Evolutionary conservation across 768 basidiomycete genomes (phyloP).

Genomic region (Termitomyces sp.): DNA sequence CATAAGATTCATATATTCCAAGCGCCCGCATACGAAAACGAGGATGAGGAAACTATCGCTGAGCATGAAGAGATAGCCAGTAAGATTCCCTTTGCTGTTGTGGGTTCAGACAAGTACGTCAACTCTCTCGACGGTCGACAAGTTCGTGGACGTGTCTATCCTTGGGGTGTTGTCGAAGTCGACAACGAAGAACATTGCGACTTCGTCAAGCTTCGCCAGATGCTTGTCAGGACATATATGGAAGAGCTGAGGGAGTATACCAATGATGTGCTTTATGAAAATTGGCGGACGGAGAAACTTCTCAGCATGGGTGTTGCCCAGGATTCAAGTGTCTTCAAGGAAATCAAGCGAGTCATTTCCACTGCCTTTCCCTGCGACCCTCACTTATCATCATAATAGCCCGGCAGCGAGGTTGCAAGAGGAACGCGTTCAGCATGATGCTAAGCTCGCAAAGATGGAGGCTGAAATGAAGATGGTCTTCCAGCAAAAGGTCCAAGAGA

Average conservation of each 20-base stretch:
- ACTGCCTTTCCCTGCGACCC: background rate
- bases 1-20: constrained; percentile 99
- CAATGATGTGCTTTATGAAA: constrained; percentile 93
- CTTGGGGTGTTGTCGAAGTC: constrained; percentile 99
- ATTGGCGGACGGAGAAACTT: constrained; percentile 96
- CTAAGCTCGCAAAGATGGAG: constrained; percentile 98
- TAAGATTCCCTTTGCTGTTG: constrained; percentile 98
- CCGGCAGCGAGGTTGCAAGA: constrained; percentile 95
- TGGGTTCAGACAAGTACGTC: constrained; percentile 86
- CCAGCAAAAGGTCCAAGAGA: constrained; percentile 99
- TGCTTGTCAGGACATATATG: constrained; percentile 99
- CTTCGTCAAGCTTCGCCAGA: constrained; percentile 98
- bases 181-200: constrained; percentile 99
- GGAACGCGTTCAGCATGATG: constrained; percentile 93
- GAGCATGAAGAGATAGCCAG: constrained; percentile 97
- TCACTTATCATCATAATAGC: constrained; percentile 35
- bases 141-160: constrained; percentile 93
- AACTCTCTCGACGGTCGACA: constrained; percentile 80
- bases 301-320: constrained; percentile 97
- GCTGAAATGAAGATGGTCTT: constrained; percentile 99
- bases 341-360: constrained; percentile 79
- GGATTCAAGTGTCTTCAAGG: constrained; percentile 97
- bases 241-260: constrained; percentile 98
- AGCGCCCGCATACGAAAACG: constrained; percentile 95
- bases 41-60: constrained; percentile 96